phyloP scores from a whole-genome alignment of 2,329 filamentous ascomycete species.

The Periconia digitata region DNA sequence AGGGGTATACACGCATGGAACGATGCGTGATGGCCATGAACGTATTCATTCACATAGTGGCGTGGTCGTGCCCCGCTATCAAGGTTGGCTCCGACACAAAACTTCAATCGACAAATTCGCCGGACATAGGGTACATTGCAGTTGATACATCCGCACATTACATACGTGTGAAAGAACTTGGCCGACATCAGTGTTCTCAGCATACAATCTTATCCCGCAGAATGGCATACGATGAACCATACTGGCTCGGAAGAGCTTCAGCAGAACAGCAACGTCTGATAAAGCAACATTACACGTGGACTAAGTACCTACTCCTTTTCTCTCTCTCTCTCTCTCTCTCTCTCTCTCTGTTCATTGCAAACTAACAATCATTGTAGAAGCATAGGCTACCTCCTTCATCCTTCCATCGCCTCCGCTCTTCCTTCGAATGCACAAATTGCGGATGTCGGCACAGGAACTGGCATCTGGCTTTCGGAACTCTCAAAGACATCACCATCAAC shows the following conservation, averaged over 20 bases:
- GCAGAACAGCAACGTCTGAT: slow-evolving; percentile 30
- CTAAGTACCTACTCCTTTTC: slow-evolving; percentile 16
- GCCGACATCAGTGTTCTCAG: too few relatives aligned
- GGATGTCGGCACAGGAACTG: slow-evolving; percentile 34
- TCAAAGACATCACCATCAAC: slow-evolving; percentile 19
- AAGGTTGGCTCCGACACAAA: too few relatives aligned
- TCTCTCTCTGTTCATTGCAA: not conserved
- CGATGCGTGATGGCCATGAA: too few relatives aligned
- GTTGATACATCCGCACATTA: too few relatives aligned
- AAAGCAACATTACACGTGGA: slow-evolving; percentile 30
- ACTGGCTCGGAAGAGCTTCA: slow-evolving; percentile 30
- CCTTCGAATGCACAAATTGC: slow-evolving; percentile 28
- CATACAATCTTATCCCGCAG: too few relatives aligned
- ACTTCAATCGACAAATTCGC: too few relatives aligned
- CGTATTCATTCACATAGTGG: too few relatives aligned
- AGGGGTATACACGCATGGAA: too few relatives aligned
- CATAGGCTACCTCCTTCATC: slow-evolving; percentile 32
- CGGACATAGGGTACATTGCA: too few relatives aligned
- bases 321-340: not conserved
- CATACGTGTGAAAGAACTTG: too few relatives aligned
- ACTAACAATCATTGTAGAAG: too few relatives aligned
- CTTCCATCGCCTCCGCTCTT: slow-evolving; percentile 16
- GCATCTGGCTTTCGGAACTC: slow-evolving; percentile 32
- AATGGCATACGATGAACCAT: slow-evolving; percentile 16
- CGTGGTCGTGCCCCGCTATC: too few relatives aligned